phyloP scores from a whole-genome alignment of 371 early-diverging fungal species.

The Rhizomucor miehei region DNA sequence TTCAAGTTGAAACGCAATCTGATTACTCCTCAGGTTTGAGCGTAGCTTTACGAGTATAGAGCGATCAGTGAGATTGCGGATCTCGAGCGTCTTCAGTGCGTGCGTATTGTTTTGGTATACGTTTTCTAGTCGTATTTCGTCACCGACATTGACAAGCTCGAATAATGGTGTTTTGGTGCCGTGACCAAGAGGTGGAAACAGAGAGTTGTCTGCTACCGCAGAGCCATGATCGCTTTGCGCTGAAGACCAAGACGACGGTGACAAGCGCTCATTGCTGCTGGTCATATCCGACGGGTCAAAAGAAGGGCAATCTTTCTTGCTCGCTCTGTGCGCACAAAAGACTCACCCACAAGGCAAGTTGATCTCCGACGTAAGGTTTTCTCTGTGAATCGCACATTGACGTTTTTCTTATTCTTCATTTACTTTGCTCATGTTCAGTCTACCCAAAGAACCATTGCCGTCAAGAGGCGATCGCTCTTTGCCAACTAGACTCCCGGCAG shows the following conservation, averaged over 20 bases:
- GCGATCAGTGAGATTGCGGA: constrained; percentile 65
- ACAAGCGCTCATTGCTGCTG: constrained; percentile 16
- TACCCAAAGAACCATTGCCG: too few species aligned
- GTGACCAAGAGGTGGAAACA: background rate
- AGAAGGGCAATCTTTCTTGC: too few species aligned
- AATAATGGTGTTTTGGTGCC: constrained; percentile 33
- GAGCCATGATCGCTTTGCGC: background rate
- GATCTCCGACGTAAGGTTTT: too few species aligned
- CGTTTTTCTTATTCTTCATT: too few species aligned
- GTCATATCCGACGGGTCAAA: constrained; percentile 10
- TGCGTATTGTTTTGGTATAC: constrained; percentile 85
- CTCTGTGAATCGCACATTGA: too few species aligned
- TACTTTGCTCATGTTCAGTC: too few species aligned
- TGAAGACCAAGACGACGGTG: constrained; percentile 10
- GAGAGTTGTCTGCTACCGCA: background rate
- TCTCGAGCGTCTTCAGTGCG: constrained; percentile 69
- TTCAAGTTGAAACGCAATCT: constrained; percentile 83
- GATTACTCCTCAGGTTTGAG: constrained; percentile 69
- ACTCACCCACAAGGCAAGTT: too few species aligned
- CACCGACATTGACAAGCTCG: constrained; percentile 54
- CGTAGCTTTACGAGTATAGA: constrained; percentile 72
- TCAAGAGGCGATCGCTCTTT: too few species aligned
- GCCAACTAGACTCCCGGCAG: too few species aligned
- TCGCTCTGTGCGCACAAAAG: too few species aligned
- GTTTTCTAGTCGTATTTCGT: constrained; percentile 62